phyloP scores from a whole-genome alignment of 495 filamentous ascomycete species.

The Penicillium simplicissimum region DNA sequence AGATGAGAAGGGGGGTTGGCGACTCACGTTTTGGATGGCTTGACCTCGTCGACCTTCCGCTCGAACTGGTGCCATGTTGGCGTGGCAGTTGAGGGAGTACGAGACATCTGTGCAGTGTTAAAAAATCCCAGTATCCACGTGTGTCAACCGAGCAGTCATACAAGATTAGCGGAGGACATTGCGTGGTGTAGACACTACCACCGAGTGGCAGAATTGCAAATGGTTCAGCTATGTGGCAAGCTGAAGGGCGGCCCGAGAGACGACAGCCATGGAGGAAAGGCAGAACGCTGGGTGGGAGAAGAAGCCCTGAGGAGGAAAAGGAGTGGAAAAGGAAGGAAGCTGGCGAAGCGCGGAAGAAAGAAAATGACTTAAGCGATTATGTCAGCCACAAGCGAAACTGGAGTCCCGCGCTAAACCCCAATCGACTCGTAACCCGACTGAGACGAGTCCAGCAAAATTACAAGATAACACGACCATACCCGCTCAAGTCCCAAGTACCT shows the following conservation, averaged over 20 bases:
- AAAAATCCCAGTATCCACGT: constrained; percentile 36
- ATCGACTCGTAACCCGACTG: constrained; percentile 16
- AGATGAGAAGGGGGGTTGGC: constrained; percentile 9
- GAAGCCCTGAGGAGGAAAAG: constrained; percentile 18
- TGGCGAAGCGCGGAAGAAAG: constrained; percentile 13
- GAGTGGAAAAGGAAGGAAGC: constrained; percentile 10
- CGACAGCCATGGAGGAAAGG: constrained; percentile 33
- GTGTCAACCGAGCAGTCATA: constrained; percentile 45
- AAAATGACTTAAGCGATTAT: constrained; percentile 24
- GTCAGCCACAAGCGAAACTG: constrained; percentile 26
- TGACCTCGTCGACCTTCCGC: constrained; percentile 78
- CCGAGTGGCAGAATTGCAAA: constrained; percentile 10
- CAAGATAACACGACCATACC: constrained; percentile 1
- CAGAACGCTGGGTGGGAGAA: constrained; percentile 27
- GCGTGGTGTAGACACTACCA: constrained; percentile 8
- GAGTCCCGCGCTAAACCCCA: constrained; percentile 27
- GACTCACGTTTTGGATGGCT: constrained; percentile 85
- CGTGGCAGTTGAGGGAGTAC: constrained; percentile 63
- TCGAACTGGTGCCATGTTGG: constrained; percentile 73
- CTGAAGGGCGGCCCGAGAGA: constrained; percentile 28
- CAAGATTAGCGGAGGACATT: constrained; percentile 46
- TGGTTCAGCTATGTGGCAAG: constrained; percentile 23
- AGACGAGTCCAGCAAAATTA: constrained; percentile 8
- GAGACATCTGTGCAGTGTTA: constrained; percentile 60
- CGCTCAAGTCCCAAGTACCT: background rate